Conservation (phyloP, 148 eudicot species). For the Hydrangea macrophylla region DNA sequence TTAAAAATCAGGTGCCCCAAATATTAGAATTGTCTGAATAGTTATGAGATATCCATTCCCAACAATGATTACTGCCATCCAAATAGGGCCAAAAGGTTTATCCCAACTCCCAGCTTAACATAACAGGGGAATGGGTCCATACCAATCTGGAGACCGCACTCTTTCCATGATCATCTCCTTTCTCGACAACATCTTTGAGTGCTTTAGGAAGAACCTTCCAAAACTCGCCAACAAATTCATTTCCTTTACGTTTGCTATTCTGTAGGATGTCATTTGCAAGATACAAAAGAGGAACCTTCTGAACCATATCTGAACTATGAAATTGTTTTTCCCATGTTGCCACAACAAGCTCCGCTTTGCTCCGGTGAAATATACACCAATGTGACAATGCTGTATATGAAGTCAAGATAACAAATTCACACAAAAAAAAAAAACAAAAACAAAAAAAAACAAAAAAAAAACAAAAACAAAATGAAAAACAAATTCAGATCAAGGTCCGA, state of each 20-base stretch:
- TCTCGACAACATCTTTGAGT: constrained; percentile 66
- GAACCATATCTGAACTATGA: constrained; percentile 50
- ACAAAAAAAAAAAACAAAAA: no score
- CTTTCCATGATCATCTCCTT: constrained; percentile 74
- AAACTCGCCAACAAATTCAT: constrained; percentile 88
- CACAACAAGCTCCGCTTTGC: constrained; percentile 84
- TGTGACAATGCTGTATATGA: constrained; percentile 71
- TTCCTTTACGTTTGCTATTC: constrained; percentile 96
- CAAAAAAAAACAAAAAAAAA: no score
- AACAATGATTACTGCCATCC: no score
- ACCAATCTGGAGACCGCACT: constrained; percentile 85
- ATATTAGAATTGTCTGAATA: no score
- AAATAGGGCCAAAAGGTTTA: no score
- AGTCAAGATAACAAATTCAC: constrained; percentile 43
- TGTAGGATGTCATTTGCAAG: constrained; percentile 96
- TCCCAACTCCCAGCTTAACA: constrained; percentile 2
- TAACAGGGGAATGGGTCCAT: constrained; percentile 27
- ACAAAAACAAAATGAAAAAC: no score
- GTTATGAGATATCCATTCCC: no score
- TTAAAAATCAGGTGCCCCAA: no score
- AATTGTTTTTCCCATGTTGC: constrained; percentile 89
- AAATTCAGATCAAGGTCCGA: no score
- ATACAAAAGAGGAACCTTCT: constrained; percentile 77
- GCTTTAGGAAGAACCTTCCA: constrained; percentile 99
- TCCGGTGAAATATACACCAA: constrained; percentile 96